phyloP scores from a whole-genome alignment of 1,284 basidiomycete genomes.

The Cutaneotrichosporon dermatis region DNA sequence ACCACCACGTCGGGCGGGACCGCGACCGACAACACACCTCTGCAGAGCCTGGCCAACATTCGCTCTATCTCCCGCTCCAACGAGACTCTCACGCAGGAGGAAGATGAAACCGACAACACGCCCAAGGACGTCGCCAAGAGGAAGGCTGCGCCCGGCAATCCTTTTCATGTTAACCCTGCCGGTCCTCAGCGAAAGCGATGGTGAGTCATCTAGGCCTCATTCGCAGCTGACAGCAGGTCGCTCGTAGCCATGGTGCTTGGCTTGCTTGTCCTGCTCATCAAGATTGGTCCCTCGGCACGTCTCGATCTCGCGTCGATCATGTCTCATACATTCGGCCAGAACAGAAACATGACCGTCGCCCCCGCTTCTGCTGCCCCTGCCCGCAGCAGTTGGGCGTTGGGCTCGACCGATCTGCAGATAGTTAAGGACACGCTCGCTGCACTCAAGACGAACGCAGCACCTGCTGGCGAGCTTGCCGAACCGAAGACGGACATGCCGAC shows the following conservation, averaged over 20 bases:
- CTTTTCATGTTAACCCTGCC: constrained; percentile 10
- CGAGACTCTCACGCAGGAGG: not conserved
- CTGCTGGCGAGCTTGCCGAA: not conserved
- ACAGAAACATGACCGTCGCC: not conserved
- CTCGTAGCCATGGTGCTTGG: constrained; percentile 1
- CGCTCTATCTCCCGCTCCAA: not conserved
- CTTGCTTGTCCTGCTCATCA: constrained; percentile 1
- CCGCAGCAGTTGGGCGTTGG: not conserved
- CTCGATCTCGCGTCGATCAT: not conserved
- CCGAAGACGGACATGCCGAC: not conserved
- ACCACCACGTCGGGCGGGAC: not conserved
- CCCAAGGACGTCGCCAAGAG: not conserved
- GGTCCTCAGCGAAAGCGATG: constrained; percentile 3
- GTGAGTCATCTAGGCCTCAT: not conserved
- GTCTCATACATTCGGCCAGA: not conserved
- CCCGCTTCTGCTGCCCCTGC: not conserved
- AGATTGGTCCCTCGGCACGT: not conserved
- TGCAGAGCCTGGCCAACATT: constrained; percentile 1
- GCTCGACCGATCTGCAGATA: constrained; percentile 5
- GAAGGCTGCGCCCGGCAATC: not conserved
- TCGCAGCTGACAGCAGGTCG: constrained; percentile 8
- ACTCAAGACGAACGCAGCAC: not conserved
- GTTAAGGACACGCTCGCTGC: constrained; percentile 7
- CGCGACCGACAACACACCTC: constrained; percentile 1
- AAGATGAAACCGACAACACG: not conserved